Base-by-base conservation (phyloP, 2,329 filamentous ascomycete species). In the Neonectria magnoliae region DNA sequence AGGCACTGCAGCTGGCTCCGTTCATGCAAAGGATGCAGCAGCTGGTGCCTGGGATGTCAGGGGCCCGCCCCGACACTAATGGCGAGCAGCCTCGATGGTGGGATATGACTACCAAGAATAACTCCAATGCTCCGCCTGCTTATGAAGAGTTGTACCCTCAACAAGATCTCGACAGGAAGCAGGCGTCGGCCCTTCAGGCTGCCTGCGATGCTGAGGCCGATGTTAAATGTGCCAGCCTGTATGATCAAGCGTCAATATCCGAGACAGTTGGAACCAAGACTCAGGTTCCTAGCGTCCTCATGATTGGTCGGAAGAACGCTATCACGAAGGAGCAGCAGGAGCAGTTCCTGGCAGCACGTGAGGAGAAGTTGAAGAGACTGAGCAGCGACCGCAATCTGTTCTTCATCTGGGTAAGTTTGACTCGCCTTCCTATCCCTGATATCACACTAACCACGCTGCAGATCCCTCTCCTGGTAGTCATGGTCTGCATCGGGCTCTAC, bases 101-200 rank as follows among this genome's bases (percentile, higher is more conserved):
- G 87, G 89, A 91, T 73, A 80, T 90, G 29, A 85, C 88, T 9
- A 80, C 84, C 41, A 82, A 85, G 71, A 79, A 81, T 16, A 81
- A 79, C 20, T 80, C 80, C 42, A 79, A 87, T 10, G 81, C 83
- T 33, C 92, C 92, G 9, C 93, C 93, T 10, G 87, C 93, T 0
- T 96, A 96, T 69, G 90, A 94, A 57, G 93, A 94, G 52, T 87
- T 96, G 29, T 96, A 89, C 76, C 92, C 91, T 2, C 80, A 81
- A 44, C 78, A 82, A 57, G 81, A 84, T 48, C 67, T 83, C 16
- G 86, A 90, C 60, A 80, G 78, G 25, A 90, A 91, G 76, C 84
- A 87, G 71, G 80, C 84, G 18, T 86, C 87, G n/a, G 87, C 86
- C 1, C 82, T 83, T 9, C 82, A 82, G 57, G 89, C 88, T 3